Evolutionary conservation across 164 flowering plant species (phyloP), one percentile per base, ranked within the genome.

Genomic region (Akebia trifoliata): DNA sequence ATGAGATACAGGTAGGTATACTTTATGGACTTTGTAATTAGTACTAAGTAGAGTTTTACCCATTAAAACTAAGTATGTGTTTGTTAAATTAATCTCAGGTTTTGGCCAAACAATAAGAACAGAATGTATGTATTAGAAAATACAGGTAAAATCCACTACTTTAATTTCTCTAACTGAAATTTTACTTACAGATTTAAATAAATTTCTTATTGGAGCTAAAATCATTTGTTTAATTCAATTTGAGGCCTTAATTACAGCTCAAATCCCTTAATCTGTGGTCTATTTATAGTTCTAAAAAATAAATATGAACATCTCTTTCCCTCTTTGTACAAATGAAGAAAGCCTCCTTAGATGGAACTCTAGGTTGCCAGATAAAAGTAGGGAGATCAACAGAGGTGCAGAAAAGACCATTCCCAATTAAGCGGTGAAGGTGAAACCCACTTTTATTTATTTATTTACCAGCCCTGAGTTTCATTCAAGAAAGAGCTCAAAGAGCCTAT

Each of bases 61-160:
- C 14, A 34, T 54, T 44, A 25, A 43, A 62, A 22, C n/a, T 24
- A 58, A n/a, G n/a, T n/a, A n/a, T n/a, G n/a, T n/a, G n/a, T n/a
- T 4, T 30, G 4, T 29, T 35, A 9, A 20, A 21, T 40, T 56
- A 18, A 15, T 40, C 9, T 37, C 39, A 63, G 67, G 50, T 64
- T 28, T 34, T 64, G 67, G 67, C 67, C 61, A 3, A 64, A 64
- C 26, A 56, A 64, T 44, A 64, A 49, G 34, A 64, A 61, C 49
- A 38, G 61, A 32, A 64, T 64, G 61, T 64, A 64, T 40, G 50
- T 64, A 0, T 8, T 64, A 24, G 67, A 57, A 36, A 57, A 57
- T 9, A 64, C 61, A 38, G 67, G 67, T 64, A 63, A 37, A 26
- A 24, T 38, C 50, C 47, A 35, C 26, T 25, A 43, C 12, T 10